Evolutionary conservation across 495 filamentous ascomycete genomes (phyloP), one percentile per base, ranked within the genome.

Genomic region (Tuber umbilicatum): DNA sequence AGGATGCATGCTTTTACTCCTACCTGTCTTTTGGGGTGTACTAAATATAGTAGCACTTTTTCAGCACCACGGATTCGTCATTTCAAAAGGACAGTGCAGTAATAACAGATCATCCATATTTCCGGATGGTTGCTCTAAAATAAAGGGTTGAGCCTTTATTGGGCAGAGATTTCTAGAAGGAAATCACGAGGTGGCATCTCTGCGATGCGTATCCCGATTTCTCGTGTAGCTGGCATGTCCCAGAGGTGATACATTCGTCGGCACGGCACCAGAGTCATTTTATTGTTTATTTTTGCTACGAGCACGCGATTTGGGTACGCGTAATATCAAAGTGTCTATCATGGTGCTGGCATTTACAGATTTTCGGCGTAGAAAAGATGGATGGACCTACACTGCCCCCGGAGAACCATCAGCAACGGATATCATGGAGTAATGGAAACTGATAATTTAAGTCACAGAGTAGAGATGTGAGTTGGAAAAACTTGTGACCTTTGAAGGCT

Each of bases 31-130:
- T 35, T 12, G 27, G 27, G 14, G 27, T 64, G 27, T 64, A 17
- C 55, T 64, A 64, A 64, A 64, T 64, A 64, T 64, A 64, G 55
- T 64, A 64, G 12, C 55, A 17, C 55, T 7, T 64, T 64, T 64
- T 64, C 55, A 64, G 55, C 55, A 35, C 19, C 50, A n/a, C n/a
- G 50, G 50, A 60, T 27, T n/a, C 50, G 50, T 60, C 9, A 31
- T 14, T 60, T 9, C 27, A 64, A 64, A 64, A 64, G 55, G 55
- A 64, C 55, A 35, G 2, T 64, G 27, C 55, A 64, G 55, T 64
- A 64, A 64, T 64, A 64, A 64, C 27, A 19, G 55, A 64, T 35
- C 55, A 64, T 64, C 27, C 27, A 12, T 35, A 35, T 17, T 31
- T 35, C 19, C 27, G 16, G 12, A 35, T 64, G 27, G 27, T 14